A percentile compares a stretch with the other conserved stretches of the same genome.
These are phyloP conservation scores for Chenopodium album DNA, from an alignment of 148 eudicot genomes.

Conservation along the genomic window DNA sequence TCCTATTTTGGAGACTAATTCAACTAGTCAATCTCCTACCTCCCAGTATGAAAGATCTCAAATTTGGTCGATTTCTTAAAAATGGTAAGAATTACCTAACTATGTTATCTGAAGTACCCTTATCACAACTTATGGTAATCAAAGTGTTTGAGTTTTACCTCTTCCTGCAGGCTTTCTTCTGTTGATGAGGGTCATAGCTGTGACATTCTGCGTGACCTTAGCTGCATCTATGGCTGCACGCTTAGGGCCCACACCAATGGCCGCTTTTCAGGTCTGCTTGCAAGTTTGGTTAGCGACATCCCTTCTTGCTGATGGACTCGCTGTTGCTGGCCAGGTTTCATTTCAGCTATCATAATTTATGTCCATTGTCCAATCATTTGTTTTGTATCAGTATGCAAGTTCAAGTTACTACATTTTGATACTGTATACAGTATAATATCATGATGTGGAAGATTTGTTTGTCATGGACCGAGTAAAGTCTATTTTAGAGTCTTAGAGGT, in stretches of 20 bases:
- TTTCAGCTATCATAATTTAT: background rate
- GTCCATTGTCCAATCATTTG: background rate
- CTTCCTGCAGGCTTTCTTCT: constrained; percentile 39
- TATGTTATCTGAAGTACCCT: background rate
- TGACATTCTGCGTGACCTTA: constrained; percentile 68
- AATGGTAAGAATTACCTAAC: constrained; percentile 45
- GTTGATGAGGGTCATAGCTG: constrained; percentile 74
- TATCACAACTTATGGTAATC: background rate
- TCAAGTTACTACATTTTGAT: background rate
- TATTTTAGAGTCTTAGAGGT: background rate
- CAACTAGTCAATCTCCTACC: constrained; percentile 70
- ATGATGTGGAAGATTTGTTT: background rate
- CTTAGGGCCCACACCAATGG: constrained; percentile 67
- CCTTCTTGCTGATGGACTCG: constrained; percentile 78
- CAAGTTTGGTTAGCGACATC: constrained; percentile 80
- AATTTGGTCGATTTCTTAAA: constrained; percentile 63
- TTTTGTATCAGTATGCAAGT: background rate
- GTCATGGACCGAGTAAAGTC: background rate
- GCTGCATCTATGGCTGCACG: constrained; percentile 80
- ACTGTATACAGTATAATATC: background rate
- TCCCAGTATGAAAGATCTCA: constrained; percentile 48
- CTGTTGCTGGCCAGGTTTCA: constrained; percentile 77
- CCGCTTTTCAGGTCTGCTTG: constrained; percentile 79
- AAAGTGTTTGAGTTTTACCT: background rate
- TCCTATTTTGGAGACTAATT: constrained; percentile 65